These are phyloP conservation scores for Lanzia echinophila DNA, from an alignment of 2,329 filamentous ascomycete genomes.

Conservation along the genomic window DNA sequence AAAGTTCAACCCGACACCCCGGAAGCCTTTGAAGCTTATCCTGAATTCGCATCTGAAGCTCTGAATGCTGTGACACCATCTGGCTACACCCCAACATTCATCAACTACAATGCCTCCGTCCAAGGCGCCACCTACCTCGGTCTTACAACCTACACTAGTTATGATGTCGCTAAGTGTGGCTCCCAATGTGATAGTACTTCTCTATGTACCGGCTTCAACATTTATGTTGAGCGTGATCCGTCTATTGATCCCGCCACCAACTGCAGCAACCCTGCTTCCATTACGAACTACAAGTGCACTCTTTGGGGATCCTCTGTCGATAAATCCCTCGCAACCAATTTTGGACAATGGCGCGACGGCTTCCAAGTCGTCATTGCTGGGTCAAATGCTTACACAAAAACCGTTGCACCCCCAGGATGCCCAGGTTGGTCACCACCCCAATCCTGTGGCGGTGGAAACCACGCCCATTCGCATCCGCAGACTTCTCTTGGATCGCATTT, in stretches of 20 bases:
- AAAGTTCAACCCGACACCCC: slow-evolving; percentile 30
- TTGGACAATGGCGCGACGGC: slow-evolving; percentile 27
- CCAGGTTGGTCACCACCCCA: slow-evolving; percentile 15
- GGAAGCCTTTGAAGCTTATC: slow-evolving; percentile 25
- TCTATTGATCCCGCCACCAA: slow-evolving; percentile 22
- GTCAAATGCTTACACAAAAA: slow-evolving; percentile 35
- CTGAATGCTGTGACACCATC: slow-evolving; percentile 23
- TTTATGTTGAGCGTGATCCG: slow-evolving; percentile 32
- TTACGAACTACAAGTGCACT: slow-evolving; percentile 31
- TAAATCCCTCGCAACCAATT: slow-evolving; percentile 28
- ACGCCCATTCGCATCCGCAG: slow-evolving; percentile 16
- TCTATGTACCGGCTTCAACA: slow-evolving; percentile 29
- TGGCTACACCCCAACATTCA: slow-evolving; percentile 30
- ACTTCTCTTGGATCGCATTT: slow-evolving; percentile 18
- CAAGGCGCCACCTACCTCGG: slow-evolving; percentile 23
- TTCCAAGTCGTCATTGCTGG: slow-evolving; percentile 37
- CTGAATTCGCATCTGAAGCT: slow-evolving; percentile 20
- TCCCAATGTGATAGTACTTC: slow-evolving; percentile 19
- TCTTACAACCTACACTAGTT: slow-evolving; percentile 22
- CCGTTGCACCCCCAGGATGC: slow-evolving; percentile 3
- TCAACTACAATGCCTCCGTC: slow-evolving; percentile 24
- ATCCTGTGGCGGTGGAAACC: slow-evolving; percentile 11
- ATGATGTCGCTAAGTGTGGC: slow-evolving; percentile 25
- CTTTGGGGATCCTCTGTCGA: slow-evolving; percentile 28
- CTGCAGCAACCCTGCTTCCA: slow-evolving; percentile 29